Percentiles rank a stretch among this genome's conserved stretches.
These are phyloP conservation scores for Neocatenulostroma microsporum DNA, from an alignment of 2,329 filamentous ascomycete species.

Conservation along the genomic window DNA sequence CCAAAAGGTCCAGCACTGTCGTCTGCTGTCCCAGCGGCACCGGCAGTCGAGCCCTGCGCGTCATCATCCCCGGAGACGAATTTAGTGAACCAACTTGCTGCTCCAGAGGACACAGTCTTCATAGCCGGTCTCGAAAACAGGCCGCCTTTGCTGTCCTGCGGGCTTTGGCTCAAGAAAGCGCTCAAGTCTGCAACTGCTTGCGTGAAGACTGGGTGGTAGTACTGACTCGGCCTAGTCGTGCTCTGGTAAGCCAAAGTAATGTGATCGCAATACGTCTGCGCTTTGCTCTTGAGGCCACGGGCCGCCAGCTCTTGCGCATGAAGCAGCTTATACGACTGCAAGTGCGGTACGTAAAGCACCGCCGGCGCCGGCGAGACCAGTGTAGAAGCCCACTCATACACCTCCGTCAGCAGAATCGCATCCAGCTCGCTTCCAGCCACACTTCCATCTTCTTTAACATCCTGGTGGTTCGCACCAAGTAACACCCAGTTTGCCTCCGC, in stretches of 20 bases:
- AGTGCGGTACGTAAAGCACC: conserved; percentile 58
- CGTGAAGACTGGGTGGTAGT: conserved; percentile 72
- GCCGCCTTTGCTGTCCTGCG: conserved; percentile 59
- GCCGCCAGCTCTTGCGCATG: conserved; percentile 80
- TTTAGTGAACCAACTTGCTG: conserved; percentile 91
- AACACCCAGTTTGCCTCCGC: conserved; percentile 69
- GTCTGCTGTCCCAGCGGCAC: neutral
- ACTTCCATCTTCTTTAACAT: conserved; percentile 45
- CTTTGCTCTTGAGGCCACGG: conserved; percentile 71
- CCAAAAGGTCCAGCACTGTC: conserved; percentile 52
- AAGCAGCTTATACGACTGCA: conserved; percentile 85
- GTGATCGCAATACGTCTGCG: conserved; percentile 83
- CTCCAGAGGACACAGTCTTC: conserved; percentile 85
- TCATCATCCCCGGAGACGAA: conserved; percentile 92
- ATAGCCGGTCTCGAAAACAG: conserved; percentile 96
- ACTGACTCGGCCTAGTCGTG: conserved; percentile 75
- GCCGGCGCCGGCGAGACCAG: conserved; percentile 40
- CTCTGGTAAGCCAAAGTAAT: conserved; percentile 68
- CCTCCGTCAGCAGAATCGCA: conserved; percentile 85
- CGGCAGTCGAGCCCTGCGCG: conserved; percentile 45
- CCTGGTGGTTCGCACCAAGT: conserved; percentile 73
- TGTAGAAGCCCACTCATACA: conserved; percentile 84
- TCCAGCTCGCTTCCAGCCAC: conserved; percentile 76
- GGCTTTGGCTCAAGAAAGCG: conserved; percentile 74
- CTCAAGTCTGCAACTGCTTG: conserved; percentile 73